Evolutionary conservation across 495 filamentous ascomycete species (phyloP).

Genomic region (Neurospora cerealis): DNA sequence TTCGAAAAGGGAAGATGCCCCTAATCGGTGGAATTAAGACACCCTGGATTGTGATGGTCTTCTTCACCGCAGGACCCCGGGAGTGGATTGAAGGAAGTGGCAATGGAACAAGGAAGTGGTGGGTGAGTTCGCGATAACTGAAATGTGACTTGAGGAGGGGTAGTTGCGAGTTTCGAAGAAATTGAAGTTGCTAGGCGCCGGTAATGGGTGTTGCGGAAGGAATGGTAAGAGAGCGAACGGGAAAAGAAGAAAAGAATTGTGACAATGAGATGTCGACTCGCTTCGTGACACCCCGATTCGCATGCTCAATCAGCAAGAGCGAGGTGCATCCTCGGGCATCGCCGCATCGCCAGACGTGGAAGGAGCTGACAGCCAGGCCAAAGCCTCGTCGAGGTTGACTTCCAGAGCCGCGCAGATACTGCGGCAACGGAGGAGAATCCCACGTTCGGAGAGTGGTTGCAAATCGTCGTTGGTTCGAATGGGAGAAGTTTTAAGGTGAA

Average conservation of each 20-base stretch:
- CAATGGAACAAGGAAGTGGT: not conserved
- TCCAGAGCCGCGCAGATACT: not conserved
- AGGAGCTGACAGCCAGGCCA: not conserved
- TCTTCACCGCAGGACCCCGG: conserved; percentile 8
- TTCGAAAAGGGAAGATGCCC: not conserved
- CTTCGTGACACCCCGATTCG: not conserved
- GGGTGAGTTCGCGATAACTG: not conserved
- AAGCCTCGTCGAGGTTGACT: not conserved
- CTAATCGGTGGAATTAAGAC: not conserved
- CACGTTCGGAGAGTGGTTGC: not conserved
- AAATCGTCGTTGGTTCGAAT: not conserved
- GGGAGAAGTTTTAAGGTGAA: not conserved
- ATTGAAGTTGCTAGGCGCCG: not conserved
- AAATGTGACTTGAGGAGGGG: not conserved
- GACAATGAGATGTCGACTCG: not conserved
- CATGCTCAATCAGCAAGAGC: not conserved
- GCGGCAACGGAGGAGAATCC: not conserved
- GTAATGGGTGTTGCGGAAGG: not conserved
- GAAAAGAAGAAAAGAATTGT: not conserved
- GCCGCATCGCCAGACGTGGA: not conserved
- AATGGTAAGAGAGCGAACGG: not conserved
- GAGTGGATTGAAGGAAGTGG: not conserved
- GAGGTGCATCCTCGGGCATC: not conserved
- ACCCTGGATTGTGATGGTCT: not conserved
- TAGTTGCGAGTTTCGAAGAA: not conserved